Percentiles rank a stretch among this genome's conserved stretches.
Evolutionary conservation across 2,329 filamentous ascomycete species (phyloP).

Genomic region (Periconia macrospinosa): DNA sequence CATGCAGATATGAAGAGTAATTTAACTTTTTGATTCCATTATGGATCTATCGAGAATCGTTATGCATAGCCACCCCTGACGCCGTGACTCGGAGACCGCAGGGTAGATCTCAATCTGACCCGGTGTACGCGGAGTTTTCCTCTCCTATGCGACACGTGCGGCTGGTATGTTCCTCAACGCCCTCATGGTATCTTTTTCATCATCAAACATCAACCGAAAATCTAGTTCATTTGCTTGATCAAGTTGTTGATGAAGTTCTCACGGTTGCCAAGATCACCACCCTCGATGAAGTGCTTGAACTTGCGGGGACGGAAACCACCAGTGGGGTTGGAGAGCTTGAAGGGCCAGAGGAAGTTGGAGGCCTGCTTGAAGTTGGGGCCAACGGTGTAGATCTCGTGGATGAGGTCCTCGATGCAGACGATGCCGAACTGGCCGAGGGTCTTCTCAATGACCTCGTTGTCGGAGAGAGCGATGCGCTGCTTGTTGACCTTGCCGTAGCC

Average conservation of each 20-base stretch:
- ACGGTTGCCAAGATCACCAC: constrained; percentile 97
- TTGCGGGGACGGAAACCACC: constrained; percentile 96
- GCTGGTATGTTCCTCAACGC: background rate
- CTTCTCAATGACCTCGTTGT: constrained; percentile 97
- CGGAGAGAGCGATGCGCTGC: constrained; percentile 94
- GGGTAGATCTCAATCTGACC: background rate
- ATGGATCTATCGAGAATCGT: background rate
- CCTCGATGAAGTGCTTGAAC: constrained; percentile 99
- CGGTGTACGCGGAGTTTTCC: background rate
- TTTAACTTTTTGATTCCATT: background rate
- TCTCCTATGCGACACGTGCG: background rate
- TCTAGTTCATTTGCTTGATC: constrained; percentile 98
- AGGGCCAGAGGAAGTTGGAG: constrained; percentile 99
- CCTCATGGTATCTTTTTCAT: constrained; percentile 25
- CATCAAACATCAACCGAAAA: constrained; percentile 23
- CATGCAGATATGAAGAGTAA: background rate
- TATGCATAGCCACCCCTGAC: background rate
- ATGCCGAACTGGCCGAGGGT: constrained; percentile 91
- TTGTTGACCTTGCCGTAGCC: constrained; percentile 99
- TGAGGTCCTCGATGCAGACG: constrained; percentile 97
- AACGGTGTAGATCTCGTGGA: constrained; percentile 97
- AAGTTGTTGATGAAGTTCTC: constrained; percentile 98
- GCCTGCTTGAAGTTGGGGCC: constrained; percentile 99
- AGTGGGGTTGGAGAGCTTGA: constrained; percentile 98
- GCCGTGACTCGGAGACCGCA: background rate